Conservation (phyloP, 2,329 filamentous ascomycete genomes). For the Didymellaceae sp. region DNA sequence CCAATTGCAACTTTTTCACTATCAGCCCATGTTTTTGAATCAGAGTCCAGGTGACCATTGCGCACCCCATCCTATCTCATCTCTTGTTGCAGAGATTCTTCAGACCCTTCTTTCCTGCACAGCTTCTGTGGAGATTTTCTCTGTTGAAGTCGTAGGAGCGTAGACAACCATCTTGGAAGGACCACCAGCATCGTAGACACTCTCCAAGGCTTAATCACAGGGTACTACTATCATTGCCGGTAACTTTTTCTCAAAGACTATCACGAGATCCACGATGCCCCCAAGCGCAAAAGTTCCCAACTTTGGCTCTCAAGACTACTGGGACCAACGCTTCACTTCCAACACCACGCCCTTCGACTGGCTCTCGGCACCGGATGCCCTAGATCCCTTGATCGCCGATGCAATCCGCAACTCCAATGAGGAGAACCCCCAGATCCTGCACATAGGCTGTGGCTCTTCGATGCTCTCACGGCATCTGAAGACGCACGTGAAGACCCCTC, state of each 20-base stretch:
- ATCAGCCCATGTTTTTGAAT: no score
- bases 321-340: slow-evolving; percentile 46
- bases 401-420: slow-evolving; percentile 25
- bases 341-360: slow-evolving; percentile 48
- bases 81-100: no score
- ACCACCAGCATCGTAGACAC: no score
- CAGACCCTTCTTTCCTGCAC: no score
- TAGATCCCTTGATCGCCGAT: slow-evolving; percentile 38
- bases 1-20: no score
- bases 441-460: slow-evolving; percentile 51
- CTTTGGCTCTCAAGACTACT: slow-evolving; percentile 46
- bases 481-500: slow-evolving; percentile 36
- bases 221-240: not conserved
- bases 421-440: slow-evolving; percentile 37
- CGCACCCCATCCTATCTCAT: no score
- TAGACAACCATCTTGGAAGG: no score
- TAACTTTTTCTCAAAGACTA: not conserved
- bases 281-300: slow-evolving; percentile 31
- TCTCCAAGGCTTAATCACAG: not conserved
- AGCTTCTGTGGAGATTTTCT: no score
- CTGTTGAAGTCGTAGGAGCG: no score
- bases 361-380: slow-evolving; percentile 40
- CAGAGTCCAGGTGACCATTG: no score
- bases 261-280: not conserved
- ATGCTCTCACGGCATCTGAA: slow-evolving; percentile 46